Base-by-base conservation (phyloP, 192 early-diverging fungal genomes). In the Diversispora epigaea region DNA sequence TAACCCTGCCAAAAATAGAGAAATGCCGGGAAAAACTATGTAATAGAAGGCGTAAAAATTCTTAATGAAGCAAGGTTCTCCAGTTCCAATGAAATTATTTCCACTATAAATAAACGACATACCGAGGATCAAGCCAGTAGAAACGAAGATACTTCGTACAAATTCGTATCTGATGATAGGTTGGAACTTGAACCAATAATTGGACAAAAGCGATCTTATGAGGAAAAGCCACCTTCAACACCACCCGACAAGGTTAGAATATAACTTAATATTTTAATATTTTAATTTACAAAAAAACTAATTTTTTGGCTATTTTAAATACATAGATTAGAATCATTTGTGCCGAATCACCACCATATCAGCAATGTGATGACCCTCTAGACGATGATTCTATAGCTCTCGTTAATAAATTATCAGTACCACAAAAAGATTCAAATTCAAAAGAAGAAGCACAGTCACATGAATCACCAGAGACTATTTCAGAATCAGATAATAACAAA, bases 41-140 rank as follows among this genome's bases (percentile, higher is more conserved):
- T 70, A 70, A 52, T 70, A 70, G 68, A 70, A 70, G 68, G 68
- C 4, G 50, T 70, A 55, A 70, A 4, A 54, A 32, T 70, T 21
- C 68, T 70, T 4, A 70, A 70, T 70, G 25, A 70, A 54, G 50
- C 68, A 70, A 70, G 68, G 68, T 70, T 70, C 17, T 3, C 49
- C 14, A 70, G 68, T 54, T 70, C 68, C 32, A 12, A 54, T 70
- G 25, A 69, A 69, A 50, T 69, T 8, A 69, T 52, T 32, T 69
- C 50, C 12, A 32, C 68, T 52, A 22, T 69, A 32, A 55, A 55
- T 39, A 50, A 70, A 70, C 32, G n/a, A 68, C 47, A 68, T 68
- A 41, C 46, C 22, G 46, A 68, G 46, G 66, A 68, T 68, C 43
- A 49, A 68, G 46, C 66, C 19, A 68, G 46, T 15, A 19, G 44